These are phyloP conservation scores for Craterostigma plantagineum DNA, from an alignment of 257 asterid genomes.

Conservation along the genomic window DNA sequence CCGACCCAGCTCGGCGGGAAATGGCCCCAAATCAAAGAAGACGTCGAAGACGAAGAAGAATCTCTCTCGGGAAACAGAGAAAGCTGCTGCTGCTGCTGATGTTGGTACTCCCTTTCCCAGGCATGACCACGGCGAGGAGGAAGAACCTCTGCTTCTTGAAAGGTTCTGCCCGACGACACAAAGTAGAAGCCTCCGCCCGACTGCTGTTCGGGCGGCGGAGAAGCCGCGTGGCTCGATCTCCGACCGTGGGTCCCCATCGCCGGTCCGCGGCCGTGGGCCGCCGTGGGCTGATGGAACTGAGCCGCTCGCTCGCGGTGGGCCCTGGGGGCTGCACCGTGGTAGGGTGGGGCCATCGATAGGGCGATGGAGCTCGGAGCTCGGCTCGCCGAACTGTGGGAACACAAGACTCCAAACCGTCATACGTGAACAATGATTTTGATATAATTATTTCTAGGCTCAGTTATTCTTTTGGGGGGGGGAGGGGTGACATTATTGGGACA, in stretches of 20 bases:
- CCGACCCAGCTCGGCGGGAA: no score
- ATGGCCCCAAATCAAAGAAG: conserved; percentile 16
- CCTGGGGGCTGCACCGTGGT: conserved; percentile 36
- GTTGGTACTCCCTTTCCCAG: conserved; percentile 43
- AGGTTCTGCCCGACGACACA: conserved; percentile 36
- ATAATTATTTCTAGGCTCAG: no score
- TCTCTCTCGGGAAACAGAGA: not conserved
- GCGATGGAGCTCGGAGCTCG: conserved; percentile 53
- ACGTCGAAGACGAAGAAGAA: no score
- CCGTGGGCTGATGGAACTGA: conserved; percentile 46
- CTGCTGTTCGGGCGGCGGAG: conserved; percentile 37
- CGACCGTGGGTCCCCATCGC: conserved; percentile 17
- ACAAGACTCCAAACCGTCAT: no score
- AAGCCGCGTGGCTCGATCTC: conserved; percentile 26
- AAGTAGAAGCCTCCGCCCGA: conserved; percentile 28
- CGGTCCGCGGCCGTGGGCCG: conserved; percentile 25
- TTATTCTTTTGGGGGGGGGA: no score
- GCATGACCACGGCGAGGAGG: conserved; percentile 18
- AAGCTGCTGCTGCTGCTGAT: conserved; percentile 22
- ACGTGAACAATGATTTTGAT: no score
- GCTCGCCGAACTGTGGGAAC: conserved; percentile 26
- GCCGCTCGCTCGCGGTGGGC: conserved; percentile 45
- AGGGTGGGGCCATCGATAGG: conserved; percentile 36
- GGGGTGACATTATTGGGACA: no score
- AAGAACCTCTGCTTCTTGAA: conserved; percentile 45